Base-by-base conservation (phyloP, 768 basidiomycete genomes). In the Lactarius vividus region DNA sequence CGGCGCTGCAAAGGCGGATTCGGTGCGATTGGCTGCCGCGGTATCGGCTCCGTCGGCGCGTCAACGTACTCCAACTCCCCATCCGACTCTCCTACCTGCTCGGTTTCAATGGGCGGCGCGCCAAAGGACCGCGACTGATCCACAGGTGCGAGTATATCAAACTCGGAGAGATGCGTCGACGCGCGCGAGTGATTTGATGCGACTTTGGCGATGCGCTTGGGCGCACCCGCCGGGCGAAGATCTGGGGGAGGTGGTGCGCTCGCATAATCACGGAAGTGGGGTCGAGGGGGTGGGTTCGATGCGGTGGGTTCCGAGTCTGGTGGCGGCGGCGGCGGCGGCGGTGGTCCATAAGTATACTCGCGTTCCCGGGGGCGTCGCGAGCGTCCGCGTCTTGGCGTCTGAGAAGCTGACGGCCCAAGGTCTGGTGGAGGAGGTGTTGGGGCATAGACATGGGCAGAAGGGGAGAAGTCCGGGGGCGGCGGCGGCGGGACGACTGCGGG, bases 101-200 rank as follows among this genome's bases (percentile, higher is more conserved):
- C 39, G 6, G 39, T 16, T 40, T 40, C 39, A 16, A 40, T 40
- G 15, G 39, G 39, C 2, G 15, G 16, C 15, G 39, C 15, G 39
- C 39, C 39, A 16, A 40, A 16, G 18, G 16, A 40, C 4, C 35
- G 54, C 7, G 52, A 31, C 16, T 63, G 55, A 1, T 65, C 63
- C 26, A 70, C 63, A 5, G 69, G 69, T 9, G 64, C 61, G 16
- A 70, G 69, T 15, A 70, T 31, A 52, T 69, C 69, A 46, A 65
- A 70, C 61, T 70, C 69, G 29, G 69, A 70, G 20, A 70, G 54
- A 33, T 61, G 63, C 7, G 69, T 70, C 57, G 69, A 70, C 18
- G 59, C 68, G 2, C 61, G 67, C 29, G 69, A 70, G 29, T 65
- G 28, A 18, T 63, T 69, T 31, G 64, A 57, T 18, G 53, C 26